Base-by-base conservation (phyloP, 495 filamentous ascomycete genomes). In the Daldinia grandis region DNA sequence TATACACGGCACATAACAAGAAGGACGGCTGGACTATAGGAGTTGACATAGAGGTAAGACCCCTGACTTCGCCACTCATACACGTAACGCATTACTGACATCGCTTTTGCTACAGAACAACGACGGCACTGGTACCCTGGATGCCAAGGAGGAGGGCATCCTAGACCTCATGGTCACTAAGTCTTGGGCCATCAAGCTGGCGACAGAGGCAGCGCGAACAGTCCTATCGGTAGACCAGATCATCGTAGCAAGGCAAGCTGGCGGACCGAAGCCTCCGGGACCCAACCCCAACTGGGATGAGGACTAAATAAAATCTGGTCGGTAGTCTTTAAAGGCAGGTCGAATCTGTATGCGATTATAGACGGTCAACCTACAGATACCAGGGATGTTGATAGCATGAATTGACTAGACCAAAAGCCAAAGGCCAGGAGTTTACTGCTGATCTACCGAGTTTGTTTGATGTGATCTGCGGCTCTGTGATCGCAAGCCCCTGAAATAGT, bases 281-380 rank as follows among this genome's bases (percentile, higher is more conserved):
- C 94, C 93, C 51, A 97, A 97, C 84, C 87, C 93, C 27, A 95
- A 97, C 86, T 99, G 96, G 96, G 96, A 99, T 82, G 93, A 98
- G 82, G 95, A 98, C 82, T 97, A 55, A 66, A 28, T 37, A 59
- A 61, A 71, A 59, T 24, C 28, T 62, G 30, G 38, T 24, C n/a
- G 42, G 47, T 40, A 9, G 59, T 65, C 31, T 44, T 50, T 9
- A 27, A 31, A 19, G 50, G 55, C 24, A 38, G 35, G 57, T 57
- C 55, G 49, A 37, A 38, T 58, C 68, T 66, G 15, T 63, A 62
- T 53, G 42, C 15, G 37, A 56, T 47, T 55, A 72, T 72, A 69
- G 70, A 68, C 49, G 61, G 64, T 55, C 49, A 66, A 50, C 57
- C 57, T 58, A 35, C 25, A 62, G 44, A 61, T 53, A 55, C 44